These are phyloP conservation scores for Malus fusca DNA, from an alignment of 306 rosid species.

Conservation along the genomic window DNA sequence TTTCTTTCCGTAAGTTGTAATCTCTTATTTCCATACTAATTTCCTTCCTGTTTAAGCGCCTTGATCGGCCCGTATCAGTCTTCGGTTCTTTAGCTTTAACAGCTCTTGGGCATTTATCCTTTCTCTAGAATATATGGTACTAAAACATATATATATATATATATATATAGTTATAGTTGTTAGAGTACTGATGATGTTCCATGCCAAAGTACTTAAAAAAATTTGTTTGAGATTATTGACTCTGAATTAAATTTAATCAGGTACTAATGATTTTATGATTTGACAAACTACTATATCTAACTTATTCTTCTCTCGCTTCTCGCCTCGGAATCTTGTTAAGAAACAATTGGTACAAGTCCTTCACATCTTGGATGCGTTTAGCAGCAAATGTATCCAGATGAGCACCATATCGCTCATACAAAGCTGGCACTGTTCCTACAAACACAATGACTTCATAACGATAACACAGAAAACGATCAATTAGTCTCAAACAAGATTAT, in stretches of 20 bases:
- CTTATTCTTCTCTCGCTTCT: slow-evolving; percentile 34
- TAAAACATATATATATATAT: too few species aligned
- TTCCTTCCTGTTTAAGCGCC: too few species aligned
- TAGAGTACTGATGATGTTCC: too few species aligned
- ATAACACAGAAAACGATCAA: not conserved
- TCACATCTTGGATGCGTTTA: slow-evolving; percentile 40
- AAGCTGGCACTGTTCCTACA: slow-evolving; percentile 32
- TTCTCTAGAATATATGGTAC: too few species aligned
- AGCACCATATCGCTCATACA: slow-evolving; percentile 50
- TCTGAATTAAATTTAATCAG: not conserved
- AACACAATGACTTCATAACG: slow-evolving; percentile 32
- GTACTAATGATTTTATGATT: not conserved
- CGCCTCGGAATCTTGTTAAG: slow-evolving; percentile 54
- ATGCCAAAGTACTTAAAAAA: too few species aligned
- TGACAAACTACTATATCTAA: slow-evolving; percentile 3
- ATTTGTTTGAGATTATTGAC: too few species aligned
- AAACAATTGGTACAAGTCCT: slow-evolving; percentile 33
- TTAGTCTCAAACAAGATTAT: not conserved
- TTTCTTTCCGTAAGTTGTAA: too few species aligned
- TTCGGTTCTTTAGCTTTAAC: too few species aligned
- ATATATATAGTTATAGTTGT: too few species aligned
- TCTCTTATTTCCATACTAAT: too few species aligned
- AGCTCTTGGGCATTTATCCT: too few species aligned
- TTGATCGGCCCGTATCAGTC: too few species aligned
- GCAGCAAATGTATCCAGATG: slow-evolving; percentile 46